Conservation (phyloP, 495 filamentous ascomycete genomes). For the Penicillium angulare region DNA sequence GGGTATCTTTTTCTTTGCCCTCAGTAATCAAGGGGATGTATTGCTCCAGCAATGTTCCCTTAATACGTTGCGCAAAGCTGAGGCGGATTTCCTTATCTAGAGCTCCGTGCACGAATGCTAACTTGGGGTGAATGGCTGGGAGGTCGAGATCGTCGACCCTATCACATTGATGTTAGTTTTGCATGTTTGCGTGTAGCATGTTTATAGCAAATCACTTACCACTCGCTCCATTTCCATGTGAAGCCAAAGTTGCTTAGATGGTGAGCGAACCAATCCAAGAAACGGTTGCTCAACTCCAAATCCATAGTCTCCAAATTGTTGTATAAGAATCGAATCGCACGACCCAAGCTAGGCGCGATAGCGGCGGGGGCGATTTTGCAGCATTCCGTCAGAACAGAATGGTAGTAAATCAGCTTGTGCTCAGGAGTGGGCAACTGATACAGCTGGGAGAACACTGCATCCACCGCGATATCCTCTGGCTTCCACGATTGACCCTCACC, state of each 20-base stretch:
- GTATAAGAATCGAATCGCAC: conserved; percentile 91
- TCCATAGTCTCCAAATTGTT: conserved; percentile 77
- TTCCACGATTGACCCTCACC: conserved; percentile 81
- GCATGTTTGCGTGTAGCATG: too few relatives aligned
- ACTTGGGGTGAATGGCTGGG: conserved; percentile 75
- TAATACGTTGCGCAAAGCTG: conserved; percentile 94
- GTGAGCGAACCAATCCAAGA: conserved; percentile 97
- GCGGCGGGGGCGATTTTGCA: conserved; percentile 95
- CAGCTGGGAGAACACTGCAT: conserved; percentile 94
- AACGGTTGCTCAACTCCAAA: conserved; percentile 79
- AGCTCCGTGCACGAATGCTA: conserved; percentile 85
- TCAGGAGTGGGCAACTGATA: conserved; percentile 83
- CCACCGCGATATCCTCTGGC: conserved; percentile 94
- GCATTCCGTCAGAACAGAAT: conserved; percentile 87
- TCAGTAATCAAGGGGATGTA: conserved; percentile 80
- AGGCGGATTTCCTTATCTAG: conserved; percentile 97
- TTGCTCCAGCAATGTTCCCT: conserved; percentile 83
- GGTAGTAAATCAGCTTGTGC: conserved; percentile 96
- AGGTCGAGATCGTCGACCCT: conserved; percentile 81
- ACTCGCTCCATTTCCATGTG: conserved; percentile 99
- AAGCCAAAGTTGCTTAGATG: conserved; percentile 99
- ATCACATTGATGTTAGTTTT: conserved; percentile 10
- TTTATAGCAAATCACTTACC: conserved; percentile 61
- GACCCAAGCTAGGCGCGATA: conserved; percentile 90
- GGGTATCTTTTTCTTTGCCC: conserved; percentile 88